Evolutionary conservation across 306 rosid genomes (phyloP), one percentile per base, ranked within the genome.

Genomic region (Inga oerstediana): DNA sequence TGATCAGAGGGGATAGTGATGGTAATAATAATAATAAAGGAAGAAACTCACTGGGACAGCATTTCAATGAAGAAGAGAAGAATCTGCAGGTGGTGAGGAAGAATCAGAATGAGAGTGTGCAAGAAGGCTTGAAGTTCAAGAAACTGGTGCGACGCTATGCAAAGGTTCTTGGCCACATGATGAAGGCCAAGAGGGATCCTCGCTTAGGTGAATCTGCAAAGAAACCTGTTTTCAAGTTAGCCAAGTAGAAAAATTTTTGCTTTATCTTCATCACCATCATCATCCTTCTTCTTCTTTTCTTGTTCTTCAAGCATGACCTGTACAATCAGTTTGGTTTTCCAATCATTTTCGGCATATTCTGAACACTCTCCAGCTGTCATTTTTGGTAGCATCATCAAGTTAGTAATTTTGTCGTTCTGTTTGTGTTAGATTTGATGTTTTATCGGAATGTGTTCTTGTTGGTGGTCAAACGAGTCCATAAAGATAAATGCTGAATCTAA

Each of bases 61-160:
- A 91, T 74, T 92, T 92, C 74, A 88, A 46, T 16, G 91, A 89
- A 75, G 98, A 88, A 87, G 91, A 92, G 85, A 88, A 91, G 35
- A 71, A 71, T 43, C 14, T 94, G 79, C 95, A 92, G 64, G 56
- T 94, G 76, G 93, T 92, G 22, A 74, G 39, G 79, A 82, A 83
- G 87, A 89, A 88, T 34, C 91, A 90, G 27, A 75, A 85, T 16
- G 92, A 89, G 39, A 86, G 85, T 24, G 20, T 76, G 11, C 76
- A 72, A 24, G 89, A 89, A 76, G 92, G 95, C 30, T 45, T 90
- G 88, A 92, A 90, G 91, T 85, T 94, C 44, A 91, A 85, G 86
- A 92, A 89, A 79, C 51, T 92, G 91, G 89, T 94, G n/a, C 80
- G 89, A 87, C 94, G 97, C 58, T 92, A 88, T 72, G 92, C 94